Evolutionary conservation across 1,284 basidiomycete genomes (phyloP).

Genomic region (Salmacisia buchloeana): DNA sequence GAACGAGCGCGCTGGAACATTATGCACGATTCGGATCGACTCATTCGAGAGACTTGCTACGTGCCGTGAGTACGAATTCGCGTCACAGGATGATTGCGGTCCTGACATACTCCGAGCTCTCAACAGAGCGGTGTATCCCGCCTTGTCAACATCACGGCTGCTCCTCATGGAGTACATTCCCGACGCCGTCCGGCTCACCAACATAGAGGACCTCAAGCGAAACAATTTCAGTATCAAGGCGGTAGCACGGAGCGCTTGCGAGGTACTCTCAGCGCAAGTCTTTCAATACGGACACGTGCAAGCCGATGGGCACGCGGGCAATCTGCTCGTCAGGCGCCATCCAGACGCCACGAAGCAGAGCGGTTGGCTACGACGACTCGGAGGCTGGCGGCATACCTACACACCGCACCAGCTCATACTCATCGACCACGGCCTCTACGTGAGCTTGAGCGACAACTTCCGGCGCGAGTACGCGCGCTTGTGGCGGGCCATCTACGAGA

Average conservation of each 20-base stretch:
- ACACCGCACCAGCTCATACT: conserved; percentile 35
- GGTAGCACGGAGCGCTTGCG: conserved; percentile 33
- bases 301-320: conserved; percentile 36
- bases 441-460: conserved; percentile 35
- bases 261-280: conserved; percentile 40
- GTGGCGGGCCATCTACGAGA: conserved; percentile 39
- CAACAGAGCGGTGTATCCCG: conserved; percentile 18
- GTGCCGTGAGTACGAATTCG: conserved; percentile 20
- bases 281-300: conserved; percentile 44
- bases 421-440: conserved; percentile 44
- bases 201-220: conserved; percentile 25
- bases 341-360: conserved; percentile 30
- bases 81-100: background rate
- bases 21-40: conserved; percentile 24
- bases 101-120: background rate
- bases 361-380: background rate
- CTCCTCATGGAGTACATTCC: conserved; percentile 42
- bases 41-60: conserved; percentile 33
- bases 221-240: conserved; percentile 33
- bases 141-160: conserved; percentile 29
- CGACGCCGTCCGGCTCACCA: conserved; percentile 34
- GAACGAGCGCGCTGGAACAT: conserved; percentile 26
- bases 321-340: conserved; percentile 37
- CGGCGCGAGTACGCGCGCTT: conserved; percentile 37
- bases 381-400: no score